Evolutionary conservation across 805 yeast species (phyloP).

Genomic region (Yarrowia osloensis): DNA sequence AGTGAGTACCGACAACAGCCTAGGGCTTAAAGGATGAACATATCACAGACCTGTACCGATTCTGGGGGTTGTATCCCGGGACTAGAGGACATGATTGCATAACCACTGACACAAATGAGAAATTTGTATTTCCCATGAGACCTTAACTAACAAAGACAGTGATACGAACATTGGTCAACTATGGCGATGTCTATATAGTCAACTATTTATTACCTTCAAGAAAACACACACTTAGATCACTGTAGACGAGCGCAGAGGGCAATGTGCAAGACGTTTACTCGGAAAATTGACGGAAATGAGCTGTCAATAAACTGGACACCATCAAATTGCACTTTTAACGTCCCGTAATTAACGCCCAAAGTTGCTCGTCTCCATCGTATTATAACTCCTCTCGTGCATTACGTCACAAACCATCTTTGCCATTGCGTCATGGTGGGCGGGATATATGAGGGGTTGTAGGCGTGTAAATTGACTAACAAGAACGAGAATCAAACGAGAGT

Average conservation of each 20-base stretch:
- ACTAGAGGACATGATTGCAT: constrained; percentile 22
- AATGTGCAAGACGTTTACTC: too few relatives aligned
- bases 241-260: too few relatives aligned
- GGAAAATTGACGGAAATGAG: too few relatives aligned
- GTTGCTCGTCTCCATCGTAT: constrained; percentile 1
- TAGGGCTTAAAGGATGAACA: constrained; percentile 15
- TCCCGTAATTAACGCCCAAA: too few relatives aligned
- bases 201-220: not conserved
- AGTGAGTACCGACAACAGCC: constrained; percentile 13
- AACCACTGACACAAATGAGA: not conserved
- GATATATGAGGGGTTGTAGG: not conserved
- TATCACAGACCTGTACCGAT: constrained; percentile 31
- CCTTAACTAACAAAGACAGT: constrained; percentile 4
- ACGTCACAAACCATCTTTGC: not conserved
- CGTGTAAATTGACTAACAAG: not conserved
- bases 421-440: not conserved
- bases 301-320: too few relatives aligned
- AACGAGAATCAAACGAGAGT: too few relatives aligned
- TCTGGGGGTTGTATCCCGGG: constrained; percentile 26
- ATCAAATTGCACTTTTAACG: too few relatives aligned
- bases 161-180: too few relatives aligned
- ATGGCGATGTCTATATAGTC: too few relatives aligned
- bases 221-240: too few relatives aligned
- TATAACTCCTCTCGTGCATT: not conserved
- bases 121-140: not conserved